Conservation (phyloP, 176 grass and related monocot species). For the Alloteropsis semialata region DNA sequence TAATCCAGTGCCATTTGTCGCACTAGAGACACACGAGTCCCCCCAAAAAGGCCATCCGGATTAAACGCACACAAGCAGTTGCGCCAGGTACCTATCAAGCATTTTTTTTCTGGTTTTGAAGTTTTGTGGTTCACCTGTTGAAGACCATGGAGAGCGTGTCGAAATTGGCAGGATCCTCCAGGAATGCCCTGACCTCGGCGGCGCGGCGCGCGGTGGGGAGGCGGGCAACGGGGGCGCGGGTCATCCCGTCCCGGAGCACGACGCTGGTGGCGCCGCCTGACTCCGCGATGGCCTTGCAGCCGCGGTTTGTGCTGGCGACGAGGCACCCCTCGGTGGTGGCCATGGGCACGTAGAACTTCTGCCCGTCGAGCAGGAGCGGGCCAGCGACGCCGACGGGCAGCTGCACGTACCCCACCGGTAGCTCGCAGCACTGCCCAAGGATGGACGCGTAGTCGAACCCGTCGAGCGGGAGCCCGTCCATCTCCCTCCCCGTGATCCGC, state of each 20-base stretch:
- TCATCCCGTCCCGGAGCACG: slow-evolving; percentile 81
- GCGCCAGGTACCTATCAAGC: background rate
- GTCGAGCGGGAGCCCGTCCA: slow-evolving; percentile 77
- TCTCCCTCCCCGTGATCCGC: slow-evolving; percentile 53
- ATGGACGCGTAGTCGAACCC: slow-evolving; percentile 85
- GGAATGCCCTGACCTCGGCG: slow-evolving; percentile 83
- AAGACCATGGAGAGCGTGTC: slow-evolving; percentile 70
- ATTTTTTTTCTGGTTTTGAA: too few relatives aligned
- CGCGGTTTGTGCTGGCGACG: slow-evolving; percentile 90
- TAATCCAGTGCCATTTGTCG: background rate
- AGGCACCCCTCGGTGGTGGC: slow-evolving; percentile 96
- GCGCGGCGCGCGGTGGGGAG: slow-evolving; percentile 52
- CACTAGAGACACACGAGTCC: background rate
- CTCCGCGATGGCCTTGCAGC: slow-evolving; percentile 89
- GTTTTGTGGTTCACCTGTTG: slow-evolving; percentile 57
- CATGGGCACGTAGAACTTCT: slow-evolving; percentile 81
- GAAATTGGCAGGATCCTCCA: slow-evolving; percentile 76
- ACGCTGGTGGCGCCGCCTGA: slow-evolving; percentile 80
- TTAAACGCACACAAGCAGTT: background rate
- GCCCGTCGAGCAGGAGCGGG: slow-evolving; percentile 78
- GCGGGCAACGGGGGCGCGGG: slow-evolving; percentile 61
- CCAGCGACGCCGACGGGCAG: slow-evolving; percentile 78
- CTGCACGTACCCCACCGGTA: slow-evolving; percentile 85
- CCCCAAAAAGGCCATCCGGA: background rate
- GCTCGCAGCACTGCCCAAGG: slow-evolving; percentile 90